Evolutionary conservation across 306 rosid species (phyloP).

Genomic region (Prunus campanulata): DNA sequence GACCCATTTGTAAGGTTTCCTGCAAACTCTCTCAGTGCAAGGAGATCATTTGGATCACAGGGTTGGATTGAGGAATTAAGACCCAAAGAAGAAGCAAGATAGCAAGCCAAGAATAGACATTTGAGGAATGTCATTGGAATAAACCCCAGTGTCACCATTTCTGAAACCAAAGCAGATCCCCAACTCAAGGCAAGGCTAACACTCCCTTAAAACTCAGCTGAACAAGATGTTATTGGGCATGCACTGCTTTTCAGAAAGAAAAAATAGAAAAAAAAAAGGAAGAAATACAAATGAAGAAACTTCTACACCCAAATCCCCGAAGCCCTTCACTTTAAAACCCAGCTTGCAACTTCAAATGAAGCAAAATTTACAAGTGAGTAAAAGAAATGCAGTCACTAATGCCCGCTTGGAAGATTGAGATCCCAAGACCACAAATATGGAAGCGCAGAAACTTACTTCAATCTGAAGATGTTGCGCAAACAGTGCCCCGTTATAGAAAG

Average conservation of each 20-base stretch:
- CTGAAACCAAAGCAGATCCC: constrained; percentile 35
- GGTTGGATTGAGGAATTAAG: constrained; percentile 24
- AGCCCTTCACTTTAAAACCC: constrained; percentile 2
- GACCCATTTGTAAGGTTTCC: constrained; percentile 50
- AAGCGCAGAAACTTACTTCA: constrained; percentile 25
- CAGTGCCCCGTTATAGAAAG: too few species aligned
- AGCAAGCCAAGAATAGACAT: constrained; percentile 50
- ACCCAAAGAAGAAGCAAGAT: constrained; percentile 38
- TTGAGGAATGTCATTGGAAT: constrained; percentile 35
- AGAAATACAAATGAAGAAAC: constrained; percentile 36
- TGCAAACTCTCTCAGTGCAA: constrained; percentile 63
- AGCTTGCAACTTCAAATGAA: constrained; percentile 42
- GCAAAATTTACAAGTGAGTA: constrained; percentile 28
- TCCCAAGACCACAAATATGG: constrained; percentile 51
- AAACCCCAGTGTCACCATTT: constrained; percentile 38
- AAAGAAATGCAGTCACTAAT: constrained; percentile 36
- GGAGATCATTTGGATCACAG: constrained; percentile 55
- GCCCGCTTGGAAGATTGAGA: constrained; percentile 38
- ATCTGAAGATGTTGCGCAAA: constrained; percentile 16
- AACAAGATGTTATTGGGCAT: constrained; percentile 18
- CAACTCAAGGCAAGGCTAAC: constrained; percentile 36
- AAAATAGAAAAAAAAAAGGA: background rate
- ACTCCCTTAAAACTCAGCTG: constrained; percentile 32
- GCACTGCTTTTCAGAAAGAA: constrained; percentile 14
- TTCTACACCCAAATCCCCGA: constrained; percentile 21